These are phyloP conservation scores for Aspergillus hancockii DNA, from an alignment of 495 filamentous ascomycete species.

Conservation along the genomic window DNA sequence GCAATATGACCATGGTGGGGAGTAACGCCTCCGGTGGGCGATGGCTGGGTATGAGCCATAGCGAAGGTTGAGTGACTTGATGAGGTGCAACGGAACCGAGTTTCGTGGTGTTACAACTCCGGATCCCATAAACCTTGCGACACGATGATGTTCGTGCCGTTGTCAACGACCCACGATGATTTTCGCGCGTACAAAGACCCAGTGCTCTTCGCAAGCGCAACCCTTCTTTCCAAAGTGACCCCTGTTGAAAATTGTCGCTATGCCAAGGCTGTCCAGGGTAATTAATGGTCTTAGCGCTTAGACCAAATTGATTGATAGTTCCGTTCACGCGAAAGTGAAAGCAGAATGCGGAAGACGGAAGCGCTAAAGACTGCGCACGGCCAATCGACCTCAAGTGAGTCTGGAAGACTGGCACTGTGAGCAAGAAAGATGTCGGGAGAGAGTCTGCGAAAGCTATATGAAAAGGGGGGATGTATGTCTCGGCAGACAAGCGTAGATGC, in stretches of 20 bases:
- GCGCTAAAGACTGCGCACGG: slow-evolving; percentile 7
- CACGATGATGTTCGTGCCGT: slow-evolving; percentile 37
- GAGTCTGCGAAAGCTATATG: slow-evolving; percentile 6
- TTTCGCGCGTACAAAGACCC: slow-evolving; percentile 15
- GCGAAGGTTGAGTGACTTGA: slow-evolving; percentile 8
- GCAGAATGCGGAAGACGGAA: not conserved
- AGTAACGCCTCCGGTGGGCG: slow-evolving; percentile 51
- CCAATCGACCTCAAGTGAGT: not conserved
- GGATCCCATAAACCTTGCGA: slow-evolving; percentile 33
- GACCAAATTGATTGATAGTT: not conserved
- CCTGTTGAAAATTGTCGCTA: slow-evolving; percentile 7
- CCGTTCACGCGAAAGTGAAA: not conserved
- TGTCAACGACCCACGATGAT: slow-evolving; percentile 25
- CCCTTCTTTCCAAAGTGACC: slow-evolving; percentile 9
- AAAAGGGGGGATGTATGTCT: slow-evolving; percentile 13
- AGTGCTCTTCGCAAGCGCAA: slow-evolving; percentile 18
- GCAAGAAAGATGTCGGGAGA: slow-evolving; percentile 6
- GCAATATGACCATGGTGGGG: slow-evolving; percentile 52
- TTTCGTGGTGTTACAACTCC: slow-evolving; percentile 1
- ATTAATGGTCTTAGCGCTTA: not conserved
- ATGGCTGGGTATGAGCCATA: slow-evolving; percentile 55
- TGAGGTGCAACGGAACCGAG: slow-evolving; percentile 11
- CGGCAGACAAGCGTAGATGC: slow-evolving; percentile 15
- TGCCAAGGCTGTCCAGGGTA: not conserved
- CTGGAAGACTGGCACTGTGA: slow-evolving; percentile 3